Percentiles rank a stretch among this genome's conserved stretches.
phyloP scores from a whole-genome alignment of 2,329 filamentous ascomycete species.

The Cercospora citrullina region DNA sequence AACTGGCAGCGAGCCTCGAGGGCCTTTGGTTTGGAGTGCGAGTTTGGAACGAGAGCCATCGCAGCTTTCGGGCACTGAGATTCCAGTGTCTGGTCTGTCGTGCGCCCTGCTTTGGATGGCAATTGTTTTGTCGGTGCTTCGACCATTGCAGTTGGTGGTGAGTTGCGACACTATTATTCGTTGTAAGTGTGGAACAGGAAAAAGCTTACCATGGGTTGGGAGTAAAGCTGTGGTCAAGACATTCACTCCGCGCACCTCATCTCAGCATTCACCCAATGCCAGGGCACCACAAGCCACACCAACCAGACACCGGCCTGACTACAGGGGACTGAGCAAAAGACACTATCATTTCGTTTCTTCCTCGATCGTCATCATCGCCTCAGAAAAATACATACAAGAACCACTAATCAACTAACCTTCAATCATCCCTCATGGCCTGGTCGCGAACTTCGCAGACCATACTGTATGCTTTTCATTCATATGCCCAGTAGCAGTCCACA shows the following conservation, averaged over 20 bases:
- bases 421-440: neutral
- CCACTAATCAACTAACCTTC: neutral
- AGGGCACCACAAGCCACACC: no score
- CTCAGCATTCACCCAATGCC: no score
- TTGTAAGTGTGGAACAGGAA: no score
- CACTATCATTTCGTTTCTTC: slow-evolving; percentile 3
- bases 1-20: neutral
- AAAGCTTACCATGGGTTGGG: no score
- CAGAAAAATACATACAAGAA: neutral
- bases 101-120: no score
- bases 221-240: no score
- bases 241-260: no score
- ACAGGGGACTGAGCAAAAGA: neutral
- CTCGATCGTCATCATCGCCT: neutral
- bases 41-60: neutral
- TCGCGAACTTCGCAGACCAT: slow-evolving; percentile 6
- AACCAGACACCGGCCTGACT: neutral
- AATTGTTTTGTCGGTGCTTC: no score
- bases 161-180: no score
- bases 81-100: no score
- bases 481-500: neutral
- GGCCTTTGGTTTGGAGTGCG: neutral
- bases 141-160: no score
- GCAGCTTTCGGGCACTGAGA: neutral
- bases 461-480: slow-evolving; percentile 10